phyloP scores from a whole-genome alignment of 2,329 filamentous ascomycete species.

The Bimuria novae-zelandiae region DNA sequence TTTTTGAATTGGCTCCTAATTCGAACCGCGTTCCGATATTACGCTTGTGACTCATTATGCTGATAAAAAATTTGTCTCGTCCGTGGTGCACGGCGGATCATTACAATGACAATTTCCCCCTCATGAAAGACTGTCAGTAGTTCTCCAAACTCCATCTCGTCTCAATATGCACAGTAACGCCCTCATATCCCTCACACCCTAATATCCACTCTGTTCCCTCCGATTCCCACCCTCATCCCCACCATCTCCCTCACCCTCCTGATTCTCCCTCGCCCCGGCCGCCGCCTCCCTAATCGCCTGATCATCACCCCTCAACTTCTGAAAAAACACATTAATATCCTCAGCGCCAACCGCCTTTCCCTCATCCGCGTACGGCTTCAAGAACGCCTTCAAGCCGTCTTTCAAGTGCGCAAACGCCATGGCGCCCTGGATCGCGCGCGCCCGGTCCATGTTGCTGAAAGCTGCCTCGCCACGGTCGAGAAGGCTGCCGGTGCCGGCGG shows the following conservation, averaged over 20 bases:
- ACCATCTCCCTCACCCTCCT: slow-evolving; percentile 32
- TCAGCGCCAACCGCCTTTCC: slow-evolving; percentile 88
- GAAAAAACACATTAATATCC: slow-evolving; percentile 96
- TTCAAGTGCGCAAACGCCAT: slow-evolving; percentile 98
- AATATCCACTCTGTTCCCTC: slow-evolving; percentile 49
- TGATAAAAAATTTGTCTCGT: too few relatives aligned
- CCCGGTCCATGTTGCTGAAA: slow-evolving; percentile 87
- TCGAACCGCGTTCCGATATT: too few relatives aligned
- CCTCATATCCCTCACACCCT: too few relatives aligned
- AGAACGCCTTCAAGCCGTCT: slow-evolving; percentile 92
- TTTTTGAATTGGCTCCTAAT: too few relatives aligned
- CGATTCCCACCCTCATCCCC: slow-evolving; percentile 33
- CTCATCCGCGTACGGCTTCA: slow-evolving; percentile 91
- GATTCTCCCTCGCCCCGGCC: slow-evolving; percentile 34
- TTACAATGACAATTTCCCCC: too few relatives aligned
- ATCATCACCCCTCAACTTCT: slow-evolving; percentile 87
- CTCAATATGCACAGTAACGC: too few relatives aligned
- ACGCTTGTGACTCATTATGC: too few relatives aligned
- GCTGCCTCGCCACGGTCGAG: slow-evolving; percentile 92
- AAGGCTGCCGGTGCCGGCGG: slow-evolving; percentile 76
- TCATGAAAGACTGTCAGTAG: too few relatives aligned
- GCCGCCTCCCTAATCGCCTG: slow-evolving; percentile 61
- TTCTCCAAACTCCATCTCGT: too few relatives aligned
- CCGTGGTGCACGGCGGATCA: too few relatives aligned
- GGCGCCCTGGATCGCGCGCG: slow-evolving; percentile 88